phyloP scores from a whole-genome alignment of 2,329 filamentous ascomycete species.

The Xylariaceae sp. region DNA sequence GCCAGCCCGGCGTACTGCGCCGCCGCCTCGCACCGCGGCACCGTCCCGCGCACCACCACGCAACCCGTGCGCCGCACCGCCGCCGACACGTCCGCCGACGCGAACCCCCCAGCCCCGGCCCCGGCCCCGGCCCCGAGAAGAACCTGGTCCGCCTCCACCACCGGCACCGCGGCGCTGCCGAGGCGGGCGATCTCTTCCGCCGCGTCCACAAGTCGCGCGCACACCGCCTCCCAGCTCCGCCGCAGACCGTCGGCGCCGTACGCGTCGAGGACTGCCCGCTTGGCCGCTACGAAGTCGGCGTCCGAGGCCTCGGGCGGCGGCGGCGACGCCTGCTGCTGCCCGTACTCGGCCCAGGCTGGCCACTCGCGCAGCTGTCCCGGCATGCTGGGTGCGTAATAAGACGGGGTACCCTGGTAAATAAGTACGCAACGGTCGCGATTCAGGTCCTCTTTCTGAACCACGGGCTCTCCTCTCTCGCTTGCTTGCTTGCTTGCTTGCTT shows the following conservation, averaged over 20 bases:
- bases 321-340: background rate
- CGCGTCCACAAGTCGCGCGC: background rate
- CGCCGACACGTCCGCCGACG: background rate
- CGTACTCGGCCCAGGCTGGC: background rate
- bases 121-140: no score
- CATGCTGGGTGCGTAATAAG: no score
- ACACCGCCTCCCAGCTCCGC: background rate
- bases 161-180: background rate
- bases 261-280: background rate
- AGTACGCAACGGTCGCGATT: no score
- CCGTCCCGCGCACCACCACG: background rate
- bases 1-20: background rate
- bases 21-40: background rate
- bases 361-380: background rate
- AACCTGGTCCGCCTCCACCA: background rate
- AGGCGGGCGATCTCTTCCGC: background rate
- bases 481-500: no score
- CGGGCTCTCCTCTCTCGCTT: no score
- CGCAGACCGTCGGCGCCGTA: background rate
- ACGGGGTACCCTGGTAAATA: no score
- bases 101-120: no score
- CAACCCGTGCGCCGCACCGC: background rate
- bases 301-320: no score
- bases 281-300: background rate
- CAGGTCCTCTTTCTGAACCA: no score